Evolutionary conservation across 2,329 filamentous ascomycete genomes (phyloP), one percentile per base, ranked within the genome.

Genomic region (Epichloe scottii): DNA sequence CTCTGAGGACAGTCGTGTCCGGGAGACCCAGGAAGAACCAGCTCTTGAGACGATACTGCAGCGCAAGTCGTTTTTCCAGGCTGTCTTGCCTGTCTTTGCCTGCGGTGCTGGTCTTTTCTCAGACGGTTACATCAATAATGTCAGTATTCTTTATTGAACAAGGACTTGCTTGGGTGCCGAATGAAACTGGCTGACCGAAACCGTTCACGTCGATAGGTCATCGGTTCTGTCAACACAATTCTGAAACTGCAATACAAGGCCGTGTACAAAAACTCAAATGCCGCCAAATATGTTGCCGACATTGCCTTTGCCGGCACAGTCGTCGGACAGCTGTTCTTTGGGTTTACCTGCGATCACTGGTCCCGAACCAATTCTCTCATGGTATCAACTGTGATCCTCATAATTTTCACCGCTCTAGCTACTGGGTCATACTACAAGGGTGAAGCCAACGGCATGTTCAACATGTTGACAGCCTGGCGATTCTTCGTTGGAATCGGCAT

Each of bases 91-190:
- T 14, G 85, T 89, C 1, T 84, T 95, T 58, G 89, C 89, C 42
- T 95, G 89, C 62, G 90, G 90, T 56, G 87, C 89, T 48, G 90
- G 90, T 60, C 75, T 95, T 2, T 95, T 95, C 68, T 89, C 85
- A 23, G 90, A 95, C 66, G 90, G 90, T 15, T 95, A 95, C 66
- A 79, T 95, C 63, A 94, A 95, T 68, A 89, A 87, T 61, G 87
- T 89, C 69, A 55, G 64, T 51, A 5, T 2, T 26, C 7, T 8
- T 15, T 11, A 12, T 34, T 12, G n/a, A 35, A 19, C 10, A 30
- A 47, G 10, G 26, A 30, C 26, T 30, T 30, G 26, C 26, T 30
- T 11, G 26, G 26, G 8, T 30, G 26, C 26, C 26, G 38, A 30
- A 39, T 11, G 14, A 42, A 46, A 17, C 5, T 23, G 14, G 40